phyloP scores from a whole-genome alignment of 1,284 basidiomycete genomes.

The Hypsizygus ulmarius region DNA sequence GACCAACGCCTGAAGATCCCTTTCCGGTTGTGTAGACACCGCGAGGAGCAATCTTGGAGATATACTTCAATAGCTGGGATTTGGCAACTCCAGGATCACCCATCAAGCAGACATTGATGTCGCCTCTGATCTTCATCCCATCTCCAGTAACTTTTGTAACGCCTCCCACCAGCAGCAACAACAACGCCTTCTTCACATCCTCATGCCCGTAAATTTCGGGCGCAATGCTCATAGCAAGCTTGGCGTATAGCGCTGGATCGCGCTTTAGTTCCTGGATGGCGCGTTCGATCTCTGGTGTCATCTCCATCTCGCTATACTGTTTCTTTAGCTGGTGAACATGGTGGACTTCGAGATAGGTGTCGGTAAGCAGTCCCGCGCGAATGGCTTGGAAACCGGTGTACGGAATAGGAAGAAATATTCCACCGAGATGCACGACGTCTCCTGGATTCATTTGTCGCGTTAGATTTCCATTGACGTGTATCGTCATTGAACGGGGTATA shows the following conservation, averaged over 20 bases:
- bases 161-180: constrained; percentile 92
- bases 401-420: constrained; percentile 47
- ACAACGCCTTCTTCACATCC: constrained; percentile 97
- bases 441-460: constrained; percentile 94
- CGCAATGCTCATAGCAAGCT: constrained; percentile 86
- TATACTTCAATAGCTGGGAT: constrained; percentile 97
- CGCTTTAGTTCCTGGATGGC: constrained; percentile 69
- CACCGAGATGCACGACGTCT: constrained; percentile 89
- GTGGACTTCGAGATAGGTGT: constrained; percentile 95
- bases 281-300: constrained; percentile 81
- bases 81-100: constrained; percentile 99
- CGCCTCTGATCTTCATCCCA: constrained; percentile 98
- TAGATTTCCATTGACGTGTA: constrained; percentile 89
- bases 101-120: constrained; percentile 98
- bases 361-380: constrained; percentile 93
- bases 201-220: constrained; percentile 99
- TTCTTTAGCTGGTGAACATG: constrained; percentile 95
- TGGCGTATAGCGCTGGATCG: constrained; percentile 83
- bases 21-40: constrained; percentile 99
- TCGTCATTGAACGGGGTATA: constrained; percentile 97
- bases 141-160: constrained; percentile 94
- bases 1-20: constrained; percentile 96
- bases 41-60: constrained; percentile 96
- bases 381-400: constrained; percentile 53
- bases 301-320: constrained; percentile 93